These are phyloP conservation scores for Schizochytrium sp. DNA, from an alignment of 108 stramenopile species.

Conservation along the genomic window DNA sequence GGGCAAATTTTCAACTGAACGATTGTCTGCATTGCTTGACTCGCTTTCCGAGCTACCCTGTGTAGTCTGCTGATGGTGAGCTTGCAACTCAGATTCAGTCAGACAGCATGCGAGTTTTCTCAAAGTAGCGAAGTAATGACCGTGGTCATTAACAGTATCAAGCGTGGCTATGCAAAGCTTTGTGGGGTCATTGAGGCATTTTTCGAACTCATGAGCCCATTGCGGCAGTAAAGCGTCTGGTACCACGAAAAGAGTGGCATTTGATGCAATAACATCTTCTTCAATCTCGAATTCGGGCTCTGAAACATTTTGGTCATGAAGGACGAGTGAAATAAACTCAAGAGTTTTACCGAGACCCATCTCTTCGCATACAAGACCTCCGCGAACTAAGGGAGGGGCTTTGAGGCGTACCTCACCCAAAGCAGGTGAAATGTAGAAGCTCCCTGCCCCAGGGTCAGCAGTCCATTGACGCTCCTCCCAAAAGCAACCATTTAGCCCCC, in stretches of 20 bases:
- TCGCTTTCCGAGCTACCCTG: too few relatives aligned
- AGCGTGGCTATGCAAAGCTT: background rate
- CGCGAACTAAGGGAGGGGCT: slow-evolving; percentile 72
- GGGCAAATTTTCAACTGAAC: too few relatives aligned
- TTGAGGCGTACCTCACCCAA: slow-evolving; percentile 81
- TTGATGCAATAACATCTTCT: slow-evolving; percentile 61
- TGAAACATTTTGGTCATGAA: background rate
- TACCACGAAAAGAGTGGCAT: slow-evolving; percentile 82
- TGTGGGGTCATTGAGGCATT: slow-evolving; percentile 48
- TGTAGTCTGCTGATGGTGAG: background rate
- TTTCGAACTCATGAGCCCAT: slow-evolving; percentile 79
- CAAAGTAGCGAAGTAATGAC: background rate
- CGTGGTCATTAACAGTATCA: background rate
- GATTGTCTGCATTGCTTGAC: too few relatives aligned
- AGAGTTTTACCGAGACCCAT: slow-evolving; percentile 82
- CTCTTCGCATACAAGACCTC: slow-evolving; percentile 76
- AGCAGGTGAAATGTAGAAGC: slow-evolving; percentile 82
- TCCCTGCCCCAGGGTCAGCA: slow-evolving; percentile 70
- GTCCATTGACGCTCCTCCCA: slow-evolving; percentile 79
- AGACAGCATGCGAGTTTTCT: background rate
- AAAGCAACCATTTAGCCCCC: slow-evolving; percentile 80
- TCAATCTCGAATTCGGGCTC: slow-evolving; percentile 60
- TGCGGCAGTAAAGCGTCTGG: slow-evolving; percentile 80
- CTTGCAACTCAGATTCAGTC: background rate
- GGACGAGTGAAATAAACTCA: slow-evolving; percentile 60